phyloP scores from a whole-genome alignment of 495 filamentous ascomycete species.

The Penicillium steckii region DNA sequence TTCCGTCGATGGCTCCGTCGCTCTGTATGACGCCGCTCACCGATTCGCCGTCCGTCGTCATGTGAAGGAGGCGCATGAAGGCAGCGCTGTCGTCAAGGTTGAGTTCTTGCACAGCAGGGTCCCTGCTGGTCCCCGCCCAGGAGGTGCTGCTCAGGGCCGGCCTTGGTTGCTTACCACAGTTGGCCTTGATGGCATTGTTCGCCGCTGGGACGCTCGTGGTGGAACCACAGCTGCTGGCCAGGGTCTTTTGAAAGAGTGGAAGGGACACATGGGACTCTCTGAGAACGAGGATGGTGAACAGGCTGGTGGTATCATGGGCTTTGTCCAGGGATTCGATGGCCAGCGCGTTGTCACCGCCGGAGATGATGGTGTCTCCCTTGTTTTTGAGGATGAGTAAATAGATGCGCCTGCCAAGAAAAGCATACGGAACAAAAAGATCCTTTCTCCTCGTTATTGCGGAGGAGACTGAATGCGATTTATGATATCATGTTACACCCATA shows the following conservation, averaged over 20 bases:
- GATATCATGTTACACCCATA: slow-evolving; percentile 24
- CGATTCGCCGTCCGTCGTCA: slow-evolving; percentile 79
- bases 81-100: slow-evolving; percentile 81
- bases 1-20: slow-evolving; percentile 87
- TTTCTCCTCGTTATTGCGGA: neutral
- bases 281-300: slow-evolving; percentile 62
- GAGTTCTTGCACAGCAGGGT: slow-evolving; percentile 67
- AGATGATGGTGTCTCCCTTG: slow-evolving; percentile 73
- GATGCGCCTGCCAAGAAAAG: neutral
- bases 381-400: slow-evolving; percentile 56
- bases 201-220: slow-evolving; percentile 83
- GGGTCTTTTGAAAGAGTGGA: slow-evolving; percentile 76
- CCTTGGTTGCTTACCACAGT: slow-evolving; percentile 72
- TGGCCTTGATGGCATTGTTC: slow-evolving; percentile 83
- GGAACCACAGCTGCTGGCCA: slow-evolving; percentile 63
- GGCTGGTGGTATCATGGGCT: slow-evolving; percentile 81
- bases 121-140: slow-evolving; percentile 22
- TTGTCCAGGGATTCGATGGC: slow-evolving; percentile 72
- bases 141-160: slow-evolving; percentile 30
- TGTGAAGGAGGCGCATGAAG: slow-evolving; percentile 77
- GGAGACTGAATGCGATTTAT: slow-evolving; percentile 14
- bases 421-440: slow-evolving; percentile 8
- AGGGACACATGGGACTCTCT: slow-evolving; percentile 72
- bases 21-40: slow-evolving; percentile 79
- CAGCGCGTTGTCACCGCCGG: slow-evolving; percentile 79